Conservation (phyloP, 2,329 filamentous ascomycete species). For the Talaromyces albobiverticillius region DNA sequence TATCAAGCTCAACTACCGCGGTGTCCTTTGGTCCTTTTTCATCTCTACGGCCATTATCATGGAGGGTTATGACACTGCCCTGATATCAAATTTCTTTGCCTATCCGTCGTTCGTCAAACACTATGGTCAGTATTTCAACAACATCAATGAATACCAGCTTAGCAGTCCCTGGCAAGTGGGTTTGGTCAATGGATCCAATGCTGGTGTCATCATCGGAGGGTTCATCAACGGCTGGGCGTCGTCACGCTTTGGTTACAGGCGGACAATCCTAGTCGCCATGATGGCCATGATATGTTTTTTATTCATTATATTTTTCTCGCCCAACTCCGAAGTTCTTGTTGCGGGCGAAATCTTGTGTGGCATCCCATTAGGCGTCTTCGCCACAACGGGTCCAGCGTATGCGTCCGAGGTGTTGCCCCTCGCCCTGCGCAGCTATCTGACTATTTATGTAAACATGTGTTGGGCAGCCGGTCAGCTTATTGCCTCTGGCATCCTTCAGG, state of each 20-base stretch:
- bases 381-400: constrained; percentile 53
- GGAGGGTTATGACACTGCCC: background rate
- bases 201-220: background rate
- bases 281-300: background rate
- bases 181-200: background rate
- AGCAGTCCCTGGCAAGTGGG: background rate
- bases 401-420: constrained; percentile 49
- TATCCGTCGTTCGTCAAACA: background rate
- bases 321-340: constrained; percentile 38
- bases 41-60: background rate
- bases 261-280: background rate
- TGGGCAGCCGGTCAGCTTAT: constrained; percentile 57
- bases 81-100: background rate
- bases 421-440: constrained; percentile 50
- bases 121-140: background rate
- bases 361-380: constrained; percentile 55
- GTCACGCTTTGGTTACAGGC: background rate
- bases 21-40: background rate
- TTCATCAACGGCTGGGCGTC: background rate
- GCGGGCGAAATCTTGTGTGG: constrained; percentile 63
- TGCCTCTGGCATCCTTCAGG: constrained; percentile 46
- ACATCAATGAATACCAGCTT: background rate
- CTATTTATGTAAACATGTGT: constrained; percentile 56
- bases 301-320: background rate
- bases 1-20: background rate